Conservation (phyloP, 768 basidiomycete species). For the Dioszegia crocea region DNA sequence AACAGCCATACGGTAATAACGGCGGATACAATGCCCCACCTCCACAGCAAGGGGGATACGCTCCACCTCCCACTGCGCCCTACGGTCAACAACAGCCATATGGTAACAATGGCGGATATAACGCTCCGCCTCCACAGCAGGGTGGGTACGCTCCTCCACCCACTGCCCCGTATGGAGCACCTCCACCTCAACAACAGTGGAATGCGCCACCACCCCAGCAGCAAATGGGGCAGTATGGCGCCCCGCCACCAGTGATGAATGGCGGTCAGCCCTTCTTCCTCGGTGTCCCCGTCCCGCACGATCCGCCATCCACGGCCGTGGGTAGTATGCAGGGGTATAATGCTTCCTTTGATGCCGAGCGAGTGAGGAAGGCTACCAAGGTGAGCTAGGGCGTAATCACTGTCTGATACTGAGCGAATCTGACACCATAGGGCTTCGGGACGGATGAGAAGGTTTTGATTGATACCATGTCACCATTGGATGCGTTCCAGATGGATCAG, state of each 20-base stretch:
- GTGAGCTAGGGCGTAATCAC: slow-evolving; percentile 15
- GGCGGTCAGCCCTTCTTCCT: slow-evolving; percentile 27
- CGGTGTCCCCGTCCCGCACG: slow-evolving; percentile 40
- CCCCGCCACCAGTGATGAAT: slow-evolving; percentile 22
- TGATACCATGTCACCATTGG: slow-evolving; percentile 40
- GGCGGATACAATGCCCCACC: neutral
- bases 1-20: neutral
- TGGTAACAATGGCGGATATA: slow-evolving; percentile 9
- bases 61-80: neutral
- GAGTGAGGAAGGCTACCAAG: slow-evolving; percentile 51
- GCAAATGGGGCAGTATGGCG: slow-evolving; percentile 12
- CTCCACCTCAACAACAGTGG: slow-evolving; percentile 4
- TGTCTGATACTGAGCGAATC: neutral
- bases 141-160: slow-evolving; percentile 13
- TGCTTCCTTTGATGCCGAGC: slow-evolving; percentile 46
- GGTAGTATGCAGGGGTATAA: slow-evolving; percentile 40
- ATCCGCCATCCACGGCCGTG: slow-evolving; percentile 44
- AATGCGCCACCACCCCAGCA: slow-evolving; percentile 11
- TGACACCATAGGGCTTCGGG: slow-evolving; percentile 36
- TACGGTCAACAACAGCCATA: neutral
- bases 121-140: slow-evolving; percentile 16
- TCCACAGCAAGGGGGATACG: neutral
- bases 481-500: slow-evolving; percentile 48
- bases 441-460: slow-evolving; percentile 48
- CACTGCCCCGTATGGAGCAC: no score